Conservation (phyloP, 768 basidiomycete genomes). For the Xerocomellus dryophilus region DNA sequence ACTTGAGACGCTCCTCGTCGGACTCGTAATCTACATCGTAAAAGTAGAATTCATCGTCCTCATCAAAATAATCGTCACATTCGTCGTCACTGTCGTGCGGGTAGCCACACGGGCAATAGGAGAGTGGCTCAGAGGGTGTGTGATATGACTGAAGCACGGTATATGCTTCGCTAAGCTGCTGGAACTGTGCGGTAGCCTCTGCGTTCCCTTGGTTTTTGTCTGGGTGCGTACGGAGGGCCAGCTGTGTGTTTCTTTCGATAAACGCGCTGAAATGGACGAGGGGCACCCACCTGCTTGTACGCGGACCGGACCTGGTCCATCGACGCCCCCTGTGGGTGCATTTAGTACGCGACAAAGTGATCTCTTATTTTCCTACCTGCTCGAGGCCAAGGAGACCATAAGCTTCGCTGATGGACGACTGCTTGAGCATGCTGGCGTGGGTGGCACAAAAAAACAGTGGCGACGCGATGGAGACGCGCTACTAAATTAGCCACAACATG, state of each 20-base stretch:
- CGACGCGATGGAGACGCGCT: slow-evolving; percentile 31
- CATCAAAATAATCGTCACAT: slow-evolving; percentile 24
- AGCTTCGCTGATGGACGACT: slow-evolving; percentile 36
- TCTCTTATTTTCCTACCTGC: slow-evolving; percentile 37
- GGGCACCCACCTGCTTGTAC: slow-evolving; percentile 59
- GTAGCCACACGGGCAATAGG: slow-evolving; percentile 11
- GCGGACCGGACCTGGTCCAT: slow-evolving; percentile 62
- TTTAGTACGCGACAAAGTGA: slow-evolving; percentile 8
- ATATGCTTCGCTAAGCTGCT: slow-evolving; percentile 68
- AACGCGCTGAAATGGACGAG: background rate
- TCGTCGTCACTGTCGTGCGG: slow-evolving; percentile 41
- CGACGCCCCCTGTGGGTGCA: slow-evolving; percentile 47
- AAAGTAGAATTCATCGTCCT: slow-evolving; percentile 30
- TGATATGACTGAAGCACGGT: slow-evolving; percentile 56
- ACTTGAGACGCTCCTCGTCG: slow-evolving; percentile 35
- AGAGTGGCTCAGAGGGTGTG: slow-evolving; percentile 26
- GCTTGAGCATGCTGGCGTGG: slow-evolving; percentile 34
- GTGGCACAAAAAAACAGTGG: slow-evolving; percentile 8
- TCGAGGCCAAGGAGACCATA: slow-evolving; percentile 50
- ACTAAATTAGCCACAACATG: slow-evolving; percentile 15
- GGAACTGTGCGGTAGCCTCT: slow-evolving; percentile 66
- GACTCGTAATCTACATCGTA: slow-evolving; percentile 33
- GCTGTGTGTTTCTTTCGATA: slow-evolving; percentile 31
- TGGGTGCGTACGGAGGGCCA: slow-evolving; percentile 68
- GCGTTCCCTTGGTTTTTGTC: slow-evolving; percentile 71